Conservation (phyloP, 148 eudicot genomes). For the Silene latifolia region DNA sequence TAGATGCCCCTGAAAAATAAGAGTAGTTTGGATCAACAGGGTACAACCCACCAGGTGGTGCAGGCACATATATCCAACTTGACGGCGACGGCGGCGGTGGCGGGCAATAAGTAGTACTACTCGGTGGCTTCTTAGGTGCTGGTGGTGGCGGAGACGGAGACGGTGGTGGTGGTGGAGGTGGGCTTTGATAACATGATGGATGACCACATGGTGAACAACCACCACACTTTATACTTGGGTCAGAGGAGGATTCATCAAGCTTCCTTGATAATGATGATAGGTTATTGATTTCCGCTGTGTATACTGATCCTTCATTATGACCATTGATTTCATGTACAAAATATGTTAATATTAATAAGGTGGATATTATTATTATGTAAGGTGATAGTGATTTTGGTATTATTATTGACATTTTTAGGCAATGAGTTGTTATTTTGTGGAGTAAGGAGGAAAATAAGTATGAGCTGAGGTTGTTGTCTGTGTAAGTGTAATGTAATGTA, state of each 20-base stretch:
- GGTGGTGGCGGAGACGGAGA: conserved; percentile 26
- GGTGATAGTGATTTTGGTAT: conserved; percentile 10
- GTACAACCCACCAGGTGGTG: conserved; percentile 22
- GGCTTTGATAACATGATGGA: conserved; percentile 25
- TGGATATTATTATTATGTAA: background rate
- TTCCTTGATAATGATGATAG: conserved; percentile 9
- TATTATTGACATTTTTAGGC: conserved; percentile 18
- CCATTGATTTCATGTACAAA: background rate
- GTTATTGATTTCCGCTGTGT: background rate
- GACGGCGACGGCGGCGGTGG: conserved; percentile 31
- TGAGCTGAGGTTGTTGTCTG: background rate
- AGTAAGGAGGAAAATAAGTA: background rate
- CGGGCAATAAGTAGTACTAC: conserved; percentile 26
- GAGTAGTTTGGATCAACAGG: conserved; percentile 19
- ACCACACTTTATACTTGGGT: conserved; percentile 32
- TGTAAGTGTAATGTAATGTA: background rate
- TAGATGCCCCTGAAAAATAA: conserved; percentile 4
- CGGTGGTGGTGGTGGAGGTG: conserved; percentile 31
- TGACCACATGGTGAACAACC: conserved; percentile 38
- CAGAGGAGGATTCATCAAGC: conserved; percentile 29
- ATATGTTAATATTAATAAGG: background rate
- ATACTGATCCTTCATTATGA: too few relatives aligned
- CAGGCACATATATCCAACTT: conserved; percentile 19
- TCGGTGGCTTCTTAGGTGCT: conserved; percentile 19
- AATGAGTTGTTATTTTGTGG: background rate